These are phyloP conservation scores for Acacia confusa DNA, from an alignment of 306 rosid genomes.

Conservation along the genomic window DNA sequence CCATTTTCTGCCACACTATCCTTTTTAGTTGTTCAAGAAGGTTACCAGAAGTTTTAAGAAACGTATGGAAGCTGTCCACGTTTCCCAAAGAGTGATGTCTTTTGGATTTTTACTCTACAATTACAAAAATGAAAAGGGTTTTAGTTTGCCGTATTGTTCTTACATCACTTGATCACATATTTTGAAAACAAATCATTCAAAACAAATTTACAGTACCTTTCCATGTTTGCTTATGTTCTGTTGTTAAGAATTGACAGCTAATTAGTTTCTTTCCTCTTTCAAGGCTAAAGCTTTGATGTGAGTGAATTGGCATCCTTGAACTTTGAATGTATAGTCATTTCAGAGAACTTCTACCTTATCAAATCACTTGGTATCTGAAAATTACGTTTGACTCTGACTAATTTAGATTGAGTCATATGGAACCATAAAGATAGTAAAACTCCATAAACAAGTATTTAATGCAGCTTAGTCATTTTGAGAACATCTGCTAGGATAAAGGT, in stretches of 20 bases:
- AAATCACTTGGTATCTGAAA: background rate
- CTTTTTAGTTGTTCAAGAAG: constrained; percentile 4
- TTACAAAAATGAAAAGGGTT: background rate
- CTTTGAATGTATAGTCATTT: background rate
- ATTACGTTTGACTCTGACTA: background rate
- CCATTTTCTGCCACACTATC: constrained; percentile 38
- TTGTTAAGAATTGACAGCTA: background rate
- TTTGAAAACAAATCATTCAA: background rate
- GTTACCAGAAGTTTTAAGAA: constrained; percentile 14
- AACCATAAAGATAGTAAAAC: background rate
- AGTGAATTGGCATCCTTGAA: background rate
- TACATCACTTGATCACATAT: constrained; percentile 2
- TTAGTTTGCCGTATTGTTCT: background rate
- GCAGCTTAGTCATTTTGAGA: no score
- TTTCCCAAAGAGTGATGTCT: background rate
- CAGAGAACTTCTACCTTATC: background rate
- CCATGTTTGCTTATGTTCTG: background rate
- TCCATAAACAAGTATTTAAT: no score
- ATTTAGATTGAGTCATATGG: background rate
- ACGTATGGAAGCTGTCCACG: constrained; percentile 22
- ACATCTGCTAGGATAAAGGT: background rate
- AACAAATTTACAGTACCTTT: background rate
- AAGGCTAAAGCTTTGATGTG: background rate
- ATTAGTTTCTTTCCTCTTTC: background rate
- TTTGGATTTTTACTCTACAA: background rate